A percentile compares a stretch with the other conserved stretches of the same genome.
phyloP scores from a whole-genome alignment of 1,284 basidiomycete genomes.

The Golubevia sp. region DNA sequence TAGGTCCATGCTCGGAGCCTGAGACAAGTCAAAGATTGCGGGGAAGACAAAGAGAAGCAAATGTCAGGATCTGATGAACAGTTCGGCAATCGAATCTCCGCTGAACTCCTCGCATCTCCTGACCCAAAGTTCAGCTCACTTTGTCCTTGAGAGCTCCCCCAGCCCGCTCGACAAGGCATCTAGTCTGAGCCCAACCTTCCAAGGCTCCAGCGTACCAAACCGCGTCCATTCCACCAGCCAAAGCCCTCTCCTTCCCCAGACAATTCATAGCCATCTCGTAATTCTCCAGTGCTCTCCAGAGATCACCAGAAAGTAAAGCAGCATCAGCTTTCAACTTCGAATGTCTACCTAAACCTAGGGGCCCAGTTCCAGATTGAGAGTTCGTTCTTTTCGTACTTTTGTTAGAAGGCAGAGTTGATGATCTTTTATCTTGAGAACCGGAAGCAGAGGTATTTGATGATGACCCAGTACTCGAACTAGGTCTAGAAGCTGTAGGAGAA shows the following conservation, averaged over 20 bases:
- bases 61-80: no score
- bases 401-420: slow-evolving; percentile 3
- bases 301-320: slow-evolving; percentile 43
- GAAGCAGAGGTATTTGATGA: no score
- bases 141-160: slow-evolving; percentile 46
- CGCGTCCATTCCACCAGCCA: slow-evolving; percentile 58
- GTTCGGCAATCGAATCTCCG: no score
- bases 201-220: slow-evolving; percentile 58
- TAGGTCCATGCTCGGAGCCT: slow-evolving; percentile 10
- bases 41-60: no score
- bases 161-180: slow-evolving; percentile 42
- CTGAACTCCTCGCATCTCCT: no score
- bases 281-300: slow-evolving; percentile 45
- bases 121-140: slow-evolving; percentile 12
- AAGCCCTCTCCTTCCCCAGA: slow-evolving; percentile 43
- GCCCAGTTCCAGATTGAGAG: slow-evolving; percentile 14
- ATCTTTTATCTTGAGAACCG: no score
- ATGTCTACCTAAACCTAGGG: slow-evolving; percentile 33
- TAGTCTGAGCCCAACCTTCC: slow-evolving; percentile 54
- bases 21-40: slow-evolving; percentile 1
- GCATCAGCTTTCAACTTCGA: slow-evolving; percentile 49
- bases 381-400: slow-evolving; percentile 11
- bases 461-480: no score
- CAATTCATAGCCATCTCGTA: slow-evolving; percentile 36
- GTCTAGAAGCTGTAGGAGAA: no score